Evolutionary conservation across 495 filamentous ascomycete species (phyloP).

Genomic region (Trichocladium antarcticum): DNA sequence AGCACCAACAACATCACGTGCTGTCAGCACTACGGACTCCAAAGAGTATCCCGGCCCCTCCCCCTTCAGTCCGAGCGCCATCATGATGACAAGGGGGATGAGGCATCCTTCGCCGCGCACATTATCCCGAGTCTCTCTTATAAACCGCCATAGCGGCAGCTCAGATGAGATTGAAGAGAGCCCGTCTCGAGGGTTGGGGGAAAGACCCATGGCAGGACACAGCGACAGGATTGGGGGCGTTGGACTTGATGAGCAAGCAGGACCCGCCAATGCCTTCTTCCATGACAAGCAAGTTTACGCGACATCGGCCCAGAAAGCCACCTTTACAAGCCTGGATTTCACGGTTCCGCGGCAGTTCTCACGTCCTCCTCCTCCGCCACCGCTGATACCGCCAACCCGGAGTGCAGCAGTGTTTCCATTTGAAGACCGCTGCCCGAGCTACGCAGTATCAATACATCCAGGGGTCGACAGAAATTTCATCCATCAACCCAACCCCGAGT

Average conservation of each 20-base stretch:
- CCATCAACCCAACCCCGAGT: slow-evolving; percentile 33
- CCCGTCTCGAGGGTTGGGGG: slow-evolving; percentile 4
- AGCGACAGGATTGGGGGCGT: not conserved
- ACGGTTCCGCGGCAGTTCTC: slow-evolving; percentile 19
- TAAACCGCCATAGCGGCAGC: slow-evolving; percentile 9
- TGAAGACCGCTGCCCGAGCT: slow-evolving; percentile 30
- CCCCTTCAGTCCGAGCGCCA: not conserved
- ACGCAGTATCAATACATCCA: slow-evolving; percentile 28
- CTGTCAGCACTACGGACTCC: slow-evolving; percentile 5
- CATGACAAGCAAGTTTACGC: not conserved
- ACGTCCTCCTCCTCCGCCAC: slow-evolving; percentile 29
- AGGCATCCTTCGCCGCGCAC: too few relatives aligned
- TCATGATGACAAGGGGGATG: slow-evolving; percentile 1
- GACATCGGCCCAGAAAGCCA: not conserved
- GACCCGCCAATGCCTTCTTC: not conserved
- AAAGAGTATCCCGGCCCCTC: slow-evolving; percentile 14
- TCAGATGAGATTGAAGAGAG: slow-evolving; percentile 9
- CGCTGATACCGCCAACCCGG: slow-evolving; percentile 31
- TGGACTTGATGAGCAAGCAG: not conserved
- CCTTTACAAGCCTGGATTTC: slow-evolving; percentile 7
- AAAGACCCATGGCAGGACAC: slow-evolving; percentile 8
- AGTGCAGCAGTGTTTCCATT: slow-evolving; percentile 25
- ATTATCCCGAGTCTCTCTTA: slow-evolving; percentile 1
- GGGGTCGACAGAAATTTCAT: slow-evolving; percentile 32
- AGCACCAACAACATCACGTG: slow-evolving; percentile 14